Percentiles rank a stretch among this genome's conserved stretches.
These are phyloP conservation scores for Detonula confervacea DNA, from an alignment of 352 stramenopile species.

Conservation along the genomic window DNA sequence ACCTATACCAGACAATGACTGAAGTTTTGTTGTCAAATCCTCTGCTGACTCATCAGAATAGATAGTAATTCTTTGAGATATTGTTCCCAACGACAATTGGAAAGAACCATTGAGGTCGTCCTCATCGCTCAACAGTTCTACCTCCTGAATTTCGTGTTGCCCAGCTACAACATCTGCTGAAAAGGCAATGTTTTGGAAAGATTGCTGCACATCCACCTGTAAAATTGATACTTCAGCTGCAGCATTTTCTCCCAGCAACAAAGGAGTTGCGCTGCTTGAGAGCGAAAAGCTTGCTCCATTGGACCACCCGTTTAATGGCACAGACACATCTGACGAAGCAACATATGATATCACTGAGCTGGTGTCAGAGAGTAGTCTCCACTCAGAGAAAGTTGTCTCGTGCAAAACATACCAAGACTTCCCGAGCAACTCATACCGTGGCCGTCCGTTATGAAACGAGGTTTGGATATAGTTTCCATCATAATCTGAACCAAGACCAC, in stretches of 20 bases:
- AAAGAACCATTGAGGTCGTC: constrained; percentile 80
- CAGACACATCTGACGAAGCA: constrained; percentile 32
- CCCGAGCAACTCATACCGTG: constrained; percentile 56
- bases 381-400: constrained; percentile 37
- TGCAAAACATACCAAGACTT: constrained; percentile 51
- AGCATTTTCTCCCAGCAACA: constrained; percentile 50
- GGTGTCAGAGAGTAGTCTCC: constrained; percentile 49
- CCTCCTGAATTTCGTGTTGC: constrained; percentile 75
- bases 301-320: constrained; percentile 51
- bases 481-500: constrained; percentile 32
- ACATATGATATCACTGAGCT: constrained; percentile 45
- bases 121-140: constrained; percentile 64
- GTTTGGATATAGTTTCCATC: constrained; percentile 51
- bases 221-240: constrained; percentile 41
- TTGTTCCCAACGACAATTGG: constrained; percentile 59
- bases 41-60: constrained; percentile 63
- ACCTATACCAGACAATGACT: constrained; percentile 67
- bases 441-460: constrained; percentile 50
- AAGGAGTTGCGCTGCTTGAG: constrained; percentile 21
- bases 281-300: constrained; percentile 38
- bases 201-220: constrained; percentile 55
- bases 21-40: constrained; percentile 70
- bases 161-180: constrained; percentile 28
- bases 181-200: constrained; percentile 67
- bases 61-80: constrained; percentile 44